phyloP scores from a whole-genome alignment of 139 green algal species.

The Asterochloris sp. region DNA sequence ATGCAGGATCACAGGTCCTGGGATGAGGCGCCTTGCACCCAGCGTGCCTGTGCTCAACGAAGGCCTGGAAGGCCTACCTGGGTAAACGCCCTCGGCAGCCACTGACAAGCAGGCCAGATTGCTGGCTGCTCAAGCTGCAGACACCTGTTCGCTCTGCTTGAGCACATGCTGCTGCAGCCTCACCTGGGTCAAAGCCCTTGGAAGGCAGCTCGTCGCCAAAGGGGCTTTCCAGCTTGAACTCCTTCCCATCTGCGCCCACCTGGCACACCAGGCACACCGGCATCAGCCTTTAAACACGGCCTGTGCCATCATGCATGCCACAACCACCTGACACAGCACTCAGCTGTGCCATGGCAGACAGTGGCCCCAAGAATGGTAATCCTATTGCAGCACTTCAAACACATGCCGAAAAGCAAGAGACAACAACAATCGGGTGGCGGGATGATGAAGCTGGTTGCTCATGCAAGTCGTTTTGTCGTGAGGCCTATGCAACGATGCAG shows the following conservation, averaged over 20 bases:
- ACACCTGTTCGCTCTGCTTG: too few relatives aligned
- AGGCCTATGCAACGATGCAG: too few relatives aligned
- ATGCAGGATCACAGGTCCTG: background rate
- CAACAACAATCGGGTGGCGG: background rate
- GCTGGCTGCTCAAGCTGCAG: too few relatives aligned
- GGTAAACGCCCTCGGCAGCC: conserved; percentile 20
- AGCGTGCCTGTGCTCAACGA: background rate
- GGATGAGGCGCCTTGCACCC: background rate
- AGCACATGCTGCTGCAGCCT: too few relatives aligned
- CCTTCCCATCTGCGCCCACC: conserved; percentile 66
- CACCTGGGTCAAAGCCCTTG: conserved; percentile 66
- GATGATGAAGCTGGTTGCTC: background rate
- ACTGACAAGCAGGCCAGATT: too few relatives aligned
- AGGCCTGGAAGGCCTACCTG: background rate
- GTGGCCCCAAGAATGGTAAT: conserved; percentile 5
- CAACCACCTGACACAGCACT: too few relatives aligned
- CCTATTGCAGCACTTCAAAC: background rate
- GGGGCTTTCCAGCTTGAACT: conserved; percentile 79
- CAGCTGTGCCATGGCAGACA: too few relatives aligned
- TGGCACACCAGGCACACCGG: too few relatives aligned
- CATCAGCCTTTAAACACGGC: too few relatives aligned
- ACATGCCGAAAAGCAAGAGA: background rate
- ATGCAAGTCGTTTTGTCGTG: too few relatives aligned
- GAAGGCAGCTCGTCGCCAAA: conserved; percentile 84
- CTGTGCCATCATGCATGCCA: too few relatives aligned